A percentile compares a stretch with the other conserved stretches of the same genome.
Evolutionary conservation across 192 early-diverging fungal genomes (phyloP).

Genomic region (Gorgonomyces haynaldii): DNA sequence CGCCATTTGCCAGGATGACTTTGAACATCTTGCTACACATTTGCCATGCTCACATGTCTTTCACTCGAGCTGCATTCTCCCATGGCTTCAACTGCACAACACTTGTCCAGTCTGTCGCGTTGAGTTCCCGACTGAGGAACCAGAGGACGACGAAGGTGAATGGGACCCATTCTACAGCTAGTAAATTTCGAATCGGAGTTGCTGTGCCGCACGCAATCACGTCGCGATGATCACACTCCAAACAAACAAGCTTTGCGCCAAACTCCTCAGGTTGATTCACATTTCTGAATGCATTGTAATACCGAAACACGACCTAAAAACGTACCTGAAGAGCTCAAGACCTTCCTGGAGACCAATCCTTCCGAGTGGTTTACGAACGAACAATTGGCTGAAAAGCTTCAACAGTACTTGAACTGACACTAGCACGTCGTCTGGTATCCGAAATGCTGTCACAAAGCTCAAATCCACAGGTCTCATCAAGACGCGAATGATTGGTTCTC

Average conservation of each 20-base stretch:
- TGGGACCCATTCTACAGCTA: conserved; percentile 24
- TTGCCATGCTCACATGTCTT: conserved; percentile 21
- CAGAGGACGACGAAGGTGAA: conserved; percentile 25
- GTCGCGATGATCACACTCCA: not conserved
- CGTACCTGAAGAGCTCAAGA: conserved; percentile 5
- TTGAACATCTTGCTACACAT: not conserved
- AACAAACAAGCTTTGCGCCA: not conserved
- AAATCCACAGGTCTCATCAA: not conserved
- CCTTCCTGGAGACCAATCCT: not conserved
- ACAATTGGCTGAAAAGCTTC: not conserved
- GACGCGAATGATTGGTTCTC: not conserved
- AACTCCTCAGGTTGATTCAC: not conserved
- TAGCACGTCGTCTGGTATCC: conserved; percentile 5
- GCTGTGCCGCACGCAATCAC: not conserved
- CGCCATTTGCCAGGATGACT: conserved; percentile 16
- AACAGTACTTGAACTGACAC: not conserved
- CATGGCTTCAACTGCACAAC: conserved; percentile 30
- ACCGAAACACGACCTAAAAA: not conserved
- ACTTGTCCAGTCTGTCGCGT: conserved; percentile 25
- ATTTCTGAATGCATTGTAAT: not conserved
- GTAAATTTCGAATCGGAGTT: not conserved
- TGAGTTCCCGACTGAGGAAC: conserved; percentile 25
- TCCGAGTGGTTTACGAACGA: conserved; percentile 5
- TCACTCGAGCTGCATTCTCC: conserved; percentile 18
- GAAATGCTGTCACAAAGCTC: conserved; percentile 6